Percentiles rank a stretch among this genome's conserved stretches.
phyloP scores from a whole-genome alignment of 192 early-diverging fungal genomes.

The Allomyces arbusculus region DNA sequence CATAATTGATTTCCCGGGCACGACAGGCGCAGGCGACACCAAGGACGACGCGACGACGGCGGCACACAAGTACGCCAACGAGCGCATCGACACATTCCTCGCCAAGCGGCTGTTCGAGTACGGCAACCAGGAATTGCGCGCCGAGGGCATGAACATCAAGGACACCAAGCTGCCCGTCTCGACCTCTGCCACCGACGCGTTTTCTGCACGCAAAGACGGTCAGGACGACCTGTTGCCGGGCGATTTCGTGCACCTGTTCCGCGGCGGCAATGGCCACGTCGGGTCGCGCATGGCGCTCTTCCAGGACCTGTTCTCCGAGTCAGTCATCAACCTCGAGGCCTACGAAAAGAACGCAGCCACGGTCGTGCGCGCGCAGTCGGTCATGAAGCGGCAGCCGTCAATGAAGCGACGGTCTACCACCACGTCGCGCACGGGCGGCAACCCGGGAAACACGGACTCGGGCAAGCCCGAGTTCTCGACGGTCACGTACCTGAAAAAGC shows the following conservation, averaged over 20 bases:
- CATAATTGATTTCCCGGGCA: conserved; percentile 52
- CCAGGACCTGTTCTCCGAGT: background rate
- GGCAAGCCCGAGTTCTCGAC: background rate
- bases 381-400: background rate
- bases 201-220: conserved; percentile 47
- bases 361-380: background rate
- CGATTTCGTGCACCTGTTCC: conserved; percentile 68
- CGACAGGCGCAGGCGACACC: conserved; percentile 7
- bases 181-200: conserved; percentile 62
- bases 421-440: background rate
- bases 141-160: conserved; percentile 11
- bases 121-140: conserved; percentile 4
- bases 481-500: background rate
- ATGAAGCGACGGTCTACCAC: background rate
- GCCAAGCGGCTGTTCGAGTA: conserved; percentile 34
- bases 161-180: conserved; percentile 10
- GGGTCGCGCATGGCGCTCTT: background rate
- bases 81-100: conserved; percentile 42
- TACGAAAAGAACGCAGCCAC: background rate
- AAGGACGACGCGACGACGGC: background rate
- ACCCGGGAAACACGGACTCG: too few relatives aligned
- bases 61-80: conserved; percentile 37
- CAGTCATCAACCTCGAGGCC: background rate
- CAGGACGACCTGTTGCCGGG: conserved; percentile 36
- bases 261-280: conserved; percentile 15